Conservation (phyloP, 2,329 filamentous ascomycete genomes). For the Fusarium sp. region DNA sequence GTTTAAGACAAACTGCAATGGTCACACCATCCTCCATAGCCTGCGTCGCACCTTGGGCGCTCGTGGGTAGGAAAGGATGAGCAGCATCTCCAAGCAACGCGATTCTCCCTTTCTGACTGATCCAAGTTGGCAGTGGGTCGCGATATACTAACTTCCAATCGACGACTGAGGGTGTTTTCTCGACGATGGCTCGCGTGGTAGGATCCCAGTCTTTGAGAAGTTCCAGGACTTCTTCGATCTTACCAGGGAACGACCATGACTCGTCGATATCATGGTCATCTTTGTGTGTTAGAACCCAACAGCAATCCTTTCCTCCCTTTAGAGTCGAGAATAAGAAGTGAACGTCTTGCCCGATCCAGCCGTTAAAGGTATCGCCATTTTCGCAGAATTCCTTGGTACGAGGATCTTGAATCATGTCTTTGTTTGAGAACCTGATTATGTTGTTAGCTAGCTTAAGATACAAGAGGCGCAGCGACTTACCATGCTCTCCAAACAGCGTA, state of each 20-base stretch:
- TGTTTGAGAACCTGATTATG: conserved; percentile 49
- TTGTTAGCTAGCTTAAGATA: background rate
- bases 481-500: conserved; percentile 58
- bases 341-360: conserved; percentile 55
- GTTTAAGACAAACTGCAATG: conserved; percentile 24
- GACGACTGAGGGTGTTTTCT: conserved; percentile 25
- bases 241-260: conserved; percentile 37
- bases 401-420: conserved; percentile 63
- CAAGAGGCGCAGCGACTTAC: conserved; percentile 48
- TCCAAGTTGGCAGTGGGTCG: conserved; percentile 31
- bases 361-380: conserved; percentile 68
- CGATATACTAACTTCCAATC: conserved; percentile 38
- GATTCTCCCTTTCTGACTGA: conserved; percentile 10
- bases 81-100: conserved; percentile 34
- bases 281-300: conserved; percentile 67
- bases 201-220: conserved; percentile 28
- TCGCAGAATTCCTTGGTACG: conserved; percentile 64
- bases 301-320: conserved; percentile 56
- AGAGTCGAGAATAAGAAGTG: conserved; percentile 68
- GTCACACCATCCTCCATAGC: conserved; percentile 36
- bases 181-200: conserved; percentile 32
- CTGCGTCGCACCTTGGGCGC: conserved; percentile 35
- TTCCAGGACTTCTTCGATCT: conserved; percentile 29
- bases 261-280: conserved; percentile 36
- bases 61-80: conserved; percentile 34